Conservation (phyloP, 2,329 filamentous ascomycete genomes). For the Trichoderma gracile region DNA sequence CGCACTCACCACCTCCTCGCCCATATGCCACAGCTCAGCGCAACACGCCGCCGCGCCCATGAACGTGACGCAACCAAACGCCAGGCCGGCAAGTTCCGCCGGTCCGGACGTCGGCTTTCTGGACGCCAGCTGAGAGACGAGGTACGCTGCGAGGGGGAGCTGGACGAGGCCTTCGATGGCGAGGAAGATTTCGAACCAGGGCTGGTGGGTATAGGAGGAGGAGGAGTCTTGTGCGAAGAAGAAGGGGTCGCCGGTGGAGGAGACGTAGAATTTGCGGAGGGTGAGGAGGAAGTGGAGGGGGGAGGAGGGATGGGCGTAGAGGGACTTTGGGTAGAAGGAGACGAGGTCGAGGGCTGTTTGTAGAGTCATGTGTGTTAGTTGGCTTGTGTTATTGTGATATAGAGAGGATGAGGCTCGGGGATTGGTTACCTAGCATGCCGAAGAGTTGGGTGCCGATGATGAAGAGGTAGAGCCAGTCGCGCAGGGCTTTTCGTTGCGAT, state of each 20-base stretch:
- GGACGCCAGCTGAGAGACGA: slow-evolving; percentile 44
- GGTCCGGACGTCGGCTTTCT: slow-evolving; percentile 40
- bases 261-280: slow-evolving; percentile 50
- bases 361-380: not conserved
- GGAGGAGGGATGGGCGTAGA: slow-evolving; percentile 45
- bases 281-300: slow-evolving; percentile 51
- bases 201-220: too few relatives aligned
- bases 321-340: slow-evolving; percentile 51
- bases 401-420: not conserved
- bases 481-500: slow-evolving; percentile 13
- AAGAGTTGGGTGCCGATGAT: slow-evolving; percentile 39
- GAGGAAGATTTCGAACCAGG: slow-evolving; percentile 55
- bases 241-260: slow-evolving; percentile 55
- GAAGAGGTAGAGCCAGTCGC: slow-evolving; percentile 42
- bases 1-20: slow-evolving; percentile 45
- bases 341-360: slow-evolving; percentile 52
- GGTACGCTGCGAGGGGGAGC: slow-evolving; percentile 53
- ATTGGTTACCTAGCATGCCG: slow-evolving; percentile 40
- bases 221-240: slow-evolving; percentile 39
- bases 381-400: not conserved
- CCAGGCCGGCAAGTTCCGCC: slow-evolving; percentile 53
- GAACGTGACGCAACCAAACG: slow-evolving; percentile 53
- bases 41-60: slow-evolving; percentile 55
- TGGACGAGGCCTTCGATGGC: slow-evolving; percentile 53
- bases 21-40: slow-evolving; percentile 53